Evolutionary conservation across 176 grass and related monocot genomes (phyloP), one percentile per base, ranked within the genome.

Genomic region (Cenchrus fungigraminus): DNA sequence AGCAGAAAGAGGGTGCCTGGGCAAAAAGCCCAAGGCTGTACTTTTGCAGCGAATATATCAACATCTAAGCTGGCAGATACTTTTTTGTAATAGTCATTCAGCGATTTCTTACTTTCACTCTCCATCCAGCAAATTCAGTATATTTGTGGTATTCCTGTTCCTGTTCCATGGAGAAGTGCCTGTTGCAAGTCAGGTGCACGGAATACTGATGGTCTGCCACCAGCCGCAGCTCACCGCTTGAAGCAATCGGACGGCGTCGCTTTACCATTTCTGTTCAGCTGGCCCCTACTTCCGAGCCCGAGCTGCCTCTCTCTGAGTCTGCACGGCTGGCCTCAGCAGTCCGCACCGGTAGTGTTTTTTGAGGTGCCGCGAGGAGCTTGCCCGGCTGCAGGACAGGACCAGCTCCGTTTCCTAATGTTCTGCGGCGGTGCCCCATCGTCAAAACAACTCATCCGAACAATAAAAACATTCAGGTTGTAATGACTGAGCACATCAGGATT

Each of bases 1-100:
- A 83, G 55, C 76, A 29, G n/a, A 73, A 72, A 72, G n/a, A 59
- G 40, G 12, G 43, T 62, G 37, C 80, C 54, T 34, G 68, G 68
- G 80, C 68, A 40, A 62, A 81, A 49, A 11, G 40, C 68, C 68
- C 40, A 17, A 34, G 80, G 16, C 14, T 46, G 46, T 20, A 59
- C 80, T 61, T 82, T 71, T 61, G 20, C 68, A 57, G 68, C 6
- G 6, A 61, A 60, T 47, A 65, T 62, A 59, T 49, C 42, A 45
- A 52, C 12, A 29, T 62, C 17, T 63, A 78, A 78, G 68, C 15
- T 56, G 25, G 55, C 53, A 72, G 67, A 82, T 31, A 73, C 54
- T 45, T 15, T 2, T 71, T 71, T 82, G 67, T 82, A 72, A 72
- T 72, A 72, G 58, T 49, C 6, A 28, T 57, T 72, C 10, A 4